A percentile compares a stretch with the other conserved stretches of the same genome.
These are phyloP conservation scores for Mortierella sp. DNA, from an alignment of 371 early-diverging fungal genomes.

Conservation along the genomic window DNA sequence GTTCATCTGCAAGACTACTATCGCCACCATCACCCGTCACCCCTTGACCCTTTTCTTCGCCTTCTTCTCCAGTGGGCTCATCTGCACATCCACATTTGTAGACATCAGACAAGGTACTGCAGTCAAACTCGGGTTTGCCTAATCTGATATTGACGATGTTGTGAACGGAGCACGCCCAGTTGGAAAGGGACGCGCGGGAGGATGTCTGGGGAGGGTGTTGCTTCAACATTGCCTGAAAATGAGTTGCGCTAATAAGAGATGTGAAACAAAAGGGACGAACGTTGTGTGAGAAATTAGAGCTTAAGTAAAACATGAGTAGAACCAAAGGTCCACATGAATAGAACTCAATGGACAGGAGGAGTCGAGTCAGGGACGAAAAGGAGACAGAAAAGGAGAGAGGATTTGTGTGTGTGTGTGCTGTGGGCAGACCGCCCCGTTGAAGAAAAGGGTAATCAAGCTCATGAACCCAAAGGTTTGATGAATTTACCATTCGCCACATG, in stretches of 20 bases:
- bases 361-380: background rate
- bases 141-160: slow-evolving; percentile 97
- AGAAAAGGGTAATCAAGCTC: background rate
- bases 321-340: background rate
- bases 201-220: slow-evolving; percentile 90
- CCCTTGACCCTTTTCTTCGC: background rate
- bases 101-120: slow-evolving; percentile 83
- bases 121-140: slow-evolving; percentile 92
- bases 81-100: slow-evolving; percentile 95
- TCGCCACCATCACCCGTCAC: background rate
- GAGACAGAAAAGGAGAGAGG: background rate
- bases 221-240: slow-evolving; percentile 86
- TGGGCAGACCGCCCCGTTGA: background rate
- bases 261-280: background rate
- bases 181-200: slow-evolving; percentile 81
- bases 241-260: slow-evolving; percentile 34
- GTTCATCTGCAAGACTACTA: background rate
- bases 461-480: background rate
- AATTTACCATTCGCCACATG: slow-evolving; percentile 97
- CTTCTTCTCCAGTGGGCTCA: slow-evolving; percentile 36
- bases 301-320: background rate
- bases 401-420: background rate
- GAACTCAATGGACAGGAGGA: background rate
- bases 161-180: slow-evolving; percentile 97
- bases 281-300: background rate